These are phyloP conservation scores for Isabelozyma rhagii DNA, from an alignment of 805 yeast species.

Conservation along the genomic window DNA sequence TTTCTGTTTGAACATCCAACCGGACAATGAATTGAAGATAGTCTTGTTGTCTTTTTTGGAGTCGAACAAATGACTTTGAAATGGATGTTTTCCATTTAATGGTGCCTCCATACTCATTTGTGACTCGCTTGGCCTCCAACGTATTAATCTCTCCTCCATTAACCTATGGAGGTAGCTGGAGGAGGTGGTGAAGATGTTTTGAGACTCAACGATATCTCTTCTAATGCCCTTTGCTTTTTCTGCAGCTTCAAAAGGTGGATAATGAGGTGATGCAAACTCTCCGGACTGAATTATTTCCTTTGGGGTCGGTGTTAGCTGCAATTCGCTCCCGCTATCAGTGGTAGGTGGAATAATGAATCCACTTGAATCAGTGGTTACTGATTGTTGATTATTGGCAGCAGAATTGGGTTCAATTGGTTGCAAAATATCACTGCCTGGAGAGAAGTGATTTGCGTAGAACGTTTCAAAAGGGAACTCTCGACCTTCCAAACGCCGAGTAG, in stretches of 20 bases:
- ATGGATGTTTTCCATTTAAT: conserved; percentile 29
- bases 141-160: conserved; percentile 27
- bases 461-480: conserved; percentile 5
- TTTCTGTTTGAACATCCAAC: neutral
- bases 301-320: conserved; percentile 6
- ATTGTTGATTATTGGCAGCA: neutral
- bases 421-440: neutral
- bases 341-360: neutral
- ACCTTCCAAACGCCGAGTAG: neutral
- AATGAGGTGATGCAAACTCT: conserved; percentile 13
- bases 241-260: conserved; percentile 15
- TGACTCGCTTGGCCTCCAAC: conserved; percentile 32
- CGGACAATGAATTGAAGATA: neutral
- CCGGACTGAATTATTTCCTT: conserved; percentile 1
- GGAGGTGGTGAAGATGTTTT: conserved; percentile 8
- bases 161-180: conserved; percentile 17
- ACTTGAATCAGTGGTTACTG: neutral
- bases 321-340: neutral
- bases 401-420: neutral
- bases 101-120: conserved; percentile 26
- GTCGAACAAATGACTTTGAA: conserved; percentile 8
- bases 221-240: conserved; percentile 1
- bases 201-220: conserved; percentile 5
- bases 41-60: neutral
- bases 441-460: conserved; percentile 1